Evolutionary conservation across 495 filamentous ascomycete species (phyloP).

Genomic region (Xylona heveae): DNA sequence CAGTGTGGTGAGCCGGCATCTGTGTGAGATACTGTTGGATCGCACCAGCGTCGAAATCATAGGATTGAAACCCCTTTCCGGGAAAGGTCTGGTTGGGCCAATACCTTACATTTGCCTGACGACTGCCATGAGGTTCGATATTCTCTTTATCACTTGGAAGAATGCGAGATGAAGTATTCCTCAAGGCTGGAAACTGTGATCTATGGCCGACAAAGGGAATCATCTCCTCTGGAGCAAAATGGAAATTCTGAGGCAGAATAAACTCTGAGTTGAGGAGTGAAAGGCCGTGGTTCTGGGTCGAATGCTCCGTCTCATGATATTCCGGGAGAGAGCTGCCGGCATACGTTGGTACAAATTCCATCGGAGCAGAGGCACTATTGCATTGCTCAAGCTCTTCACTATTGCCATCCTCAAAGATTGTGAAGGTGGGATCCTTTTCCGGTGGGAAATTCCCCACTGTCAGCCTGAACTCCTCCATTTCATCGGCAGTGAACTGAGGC

Average conservation of each 20-base stretch:
- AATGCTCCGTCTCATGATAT: too few relatives aligned
- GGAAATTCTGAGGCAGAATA: neutral
- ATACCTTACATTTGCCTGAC: too few relatives aligned
- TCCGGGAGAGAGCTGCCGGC: too few relatives aligned
- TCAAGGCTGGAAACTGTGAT: neutral
- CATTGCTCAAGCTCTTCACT: neutral
- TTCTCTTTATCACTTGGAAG: neutral
- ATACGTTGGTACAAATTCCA: neutral
- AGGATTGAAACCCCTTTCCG: too few relatives aligned
- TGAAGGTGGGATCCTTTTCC: neutral
- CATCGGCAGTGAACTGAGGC: too few relatives aligned
- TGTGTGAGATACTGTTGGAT: too few relatives aligned
- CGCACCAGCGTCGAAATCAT: too few relatives aligned
- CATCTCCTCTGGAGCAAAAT: neutral
- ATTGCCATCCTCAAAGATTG: neutral
- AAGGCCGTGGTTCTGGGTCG: too few relatives aligned
- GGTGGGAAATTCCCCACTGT: neutral
- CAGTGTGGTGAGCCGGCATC: too few relatives aligned
- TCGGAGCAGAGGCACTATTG: neutral
- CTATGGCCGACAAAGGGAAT: neutral
- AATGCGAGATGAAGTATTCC: neutral
- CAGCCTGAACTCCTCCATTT: neutral
- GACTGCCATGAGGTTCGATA: conserved; percentile 1
- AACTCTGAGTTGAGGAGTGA: neutral
- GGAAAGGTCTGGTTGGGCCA: too few relatives aligned